Conservation (phyloP, 1,139 yeast species). For the Pichia sp. region DNA sequence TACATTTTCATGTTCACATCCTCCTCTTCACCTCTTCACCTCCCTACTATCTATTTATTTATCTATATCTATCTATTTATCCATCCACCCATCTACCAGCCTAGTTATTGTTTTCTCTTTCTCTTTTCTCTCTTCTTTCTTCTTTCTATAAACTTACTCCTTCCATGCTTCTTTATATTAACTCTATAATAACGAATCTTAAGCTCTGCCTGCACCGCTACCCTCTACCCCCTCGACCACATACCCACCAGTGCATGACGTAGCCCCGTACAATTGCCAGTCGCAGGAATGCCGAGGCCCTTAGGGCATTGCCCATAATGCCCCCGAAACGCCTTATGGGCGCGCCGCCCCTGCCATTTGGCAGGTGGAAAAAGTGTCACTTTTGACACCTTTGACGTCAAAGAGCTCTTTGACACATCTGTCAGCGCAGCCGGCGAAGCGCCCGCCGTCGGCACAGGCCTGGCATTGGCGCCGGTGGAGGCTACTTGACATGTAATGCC, state of each 20-base stretch:
- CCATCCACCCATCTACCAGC: background rate
- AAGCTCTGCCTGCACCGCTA: background rate
- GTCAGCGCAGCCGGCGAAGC: background rate
- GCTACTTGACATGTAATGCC: background rate
- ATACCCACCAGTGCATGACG: background rate
- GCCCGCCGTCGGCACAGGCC: too few species aligned
- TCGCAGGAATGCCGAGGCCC: background rate
- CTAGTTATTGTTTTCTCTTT: too few species aligned
- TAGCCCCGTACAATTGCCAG: too few species aligned
- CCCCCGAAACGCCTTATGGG: background rate
- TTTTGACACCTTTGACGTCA: background rate
- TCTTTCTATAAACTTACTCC: background rate
- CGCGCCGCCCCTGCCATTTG: background rate
- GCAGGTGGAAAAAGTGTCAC: background rate
- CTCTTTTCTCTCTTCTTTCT: too few species aligned
- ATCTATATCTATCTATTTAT: background rate
- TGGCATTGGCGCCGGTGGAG: background rate
- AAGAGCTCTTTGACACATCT: background rate
- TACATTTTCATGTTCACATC: background rate
- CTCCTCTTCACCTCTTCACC: background rate
- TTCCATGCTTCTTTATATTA: background rate
- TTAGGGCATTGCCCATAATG: background rate
- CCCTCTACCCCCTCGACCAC: too few species aligned
- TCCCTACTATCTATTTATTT: background rate
- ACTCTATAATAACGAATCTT: background rate